A percentile compares a stretch with the other conserved stretches of the same genome.
phyloP scores from a whole-genome alignment of 495 filamentous ascomycete genomes.

The Oleoguttula mirabilis region DNA sequence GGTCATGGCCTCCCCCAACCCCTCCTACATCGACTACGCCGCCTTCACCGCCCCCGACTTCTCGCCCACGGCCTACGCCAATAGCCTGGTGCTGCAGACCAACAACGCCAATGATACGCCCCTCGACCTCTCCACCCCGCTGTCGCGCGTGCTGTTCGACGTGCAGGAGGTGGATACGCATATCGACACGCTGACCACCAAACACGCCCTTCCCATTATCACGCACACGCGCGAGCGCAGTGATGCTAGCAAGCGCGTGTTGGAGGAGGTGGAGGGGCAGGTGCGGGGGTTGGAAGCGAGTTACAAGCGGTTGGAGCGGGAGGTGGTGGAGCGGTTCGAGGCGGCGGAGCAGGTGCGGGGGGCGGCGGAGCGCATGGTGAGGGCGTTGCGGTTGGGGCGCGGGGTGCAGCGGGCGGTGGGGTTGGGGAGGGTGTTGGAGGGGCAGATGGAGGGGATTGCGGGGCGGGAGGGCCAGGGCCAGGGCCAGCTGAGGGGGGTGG shows the following conservation, averaged over 20 bases:
- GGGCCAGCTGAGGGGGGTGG: no score
- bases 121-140: conserved; percentile 83
- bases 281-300: conserved; percentile 66
- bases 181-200: conserved; percentile 78
- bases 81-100: conserved; percentile 72
- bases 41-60: conserved; percentile 78
- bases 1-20: no score
- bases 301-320: conserved; percentile 69
- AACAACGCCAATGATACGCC: conserved; percentile 83
- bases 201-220: conserved; percentile 72
- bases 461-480: conserved; percentile 44
- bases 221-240: conserved; percentile 62
- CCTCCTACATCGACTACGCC: conserved; percentile 93
- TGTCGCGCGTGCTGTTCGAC: conserved; percentile 91
- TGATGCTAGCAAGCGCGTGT: conserved; percentile 52
- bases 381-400: conserved; percentile 64
- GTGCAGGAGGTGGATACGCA: conserved; percentile 94
- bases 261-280: conserved; percentile 61
- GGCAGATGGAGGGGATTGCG: conserved; percentile 55
- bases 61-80: conserved; percentile 68
- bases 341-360: conserved; percentile 65
- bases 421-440: conserved; percentile 75
- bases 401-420: conserved; percentile 63
- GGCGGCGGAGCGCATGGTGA: conserved; percentile 61
- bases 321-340: conserved; percentile 70